Evolutionary conservation across 495 filamentous ascomycete species (phyloP), one percentile per base, ranked within the genome.

Genomic region (Penicillium macrosclerotiorum): DNA sequence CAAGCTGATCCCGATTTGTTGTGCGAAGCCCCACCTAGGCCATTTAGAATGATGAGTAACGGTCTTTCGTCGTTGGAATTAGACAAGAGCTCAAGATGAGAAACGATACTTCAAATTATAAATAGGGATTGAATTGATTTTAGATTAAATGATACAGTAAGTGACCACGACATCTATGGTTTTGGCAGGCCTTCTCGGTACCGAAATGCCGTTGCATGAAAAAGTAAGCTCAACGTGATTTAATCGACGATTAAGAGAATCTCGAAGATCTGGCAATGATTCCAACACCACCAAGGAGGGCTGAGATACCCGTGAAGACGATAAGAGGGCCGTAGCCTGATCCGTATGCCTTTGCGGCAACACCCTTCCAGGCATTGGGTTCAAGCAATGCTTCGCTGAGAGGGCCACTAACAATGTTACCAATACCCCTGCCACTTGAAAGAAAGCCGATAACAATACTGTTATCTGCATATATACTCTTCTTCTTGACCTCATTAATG

Each of bases 371-470:
- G 8, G 51, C 35, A 23, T 39, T 40, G 0, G 38, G 54, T 9
- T 59, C 46, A 4, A 84, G 30, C 37, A 87, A 50, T 4, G 62
- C 68, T 42, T 81, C 80, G 52, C 79, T 82, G 43, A 84, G 17
- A 9, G 80, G 80, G 0, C 80, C 79, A 41, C 73, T 74, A 4
- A 74, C 55, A 25, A 84, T 64, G 47, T 73, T 76, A 1, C 83
- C 84, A 19, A 88, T 64, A 6, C 84, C 85, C 41, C 81, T 65
- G 0, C 79, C 82, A 13, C 71, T 70, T 8, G 73, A 72, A 42
- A 87, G 42, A 31, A 76, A 72, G 0, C 75, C 80, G 57, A 82
- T 75, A 8, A 84, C 62, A 62, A 83, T 75, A 5, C 69, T 69
- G 0, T 72, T 58, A 26, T 80, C 75, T 1, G 70, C 59, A 19